Percentiles rank a stretch among this genome's conserved stretches.
phyloP scores from a whole-genome alignment of 371 early-diverging fungal genomes.

The Dichotomocladium elegans region DNA sequence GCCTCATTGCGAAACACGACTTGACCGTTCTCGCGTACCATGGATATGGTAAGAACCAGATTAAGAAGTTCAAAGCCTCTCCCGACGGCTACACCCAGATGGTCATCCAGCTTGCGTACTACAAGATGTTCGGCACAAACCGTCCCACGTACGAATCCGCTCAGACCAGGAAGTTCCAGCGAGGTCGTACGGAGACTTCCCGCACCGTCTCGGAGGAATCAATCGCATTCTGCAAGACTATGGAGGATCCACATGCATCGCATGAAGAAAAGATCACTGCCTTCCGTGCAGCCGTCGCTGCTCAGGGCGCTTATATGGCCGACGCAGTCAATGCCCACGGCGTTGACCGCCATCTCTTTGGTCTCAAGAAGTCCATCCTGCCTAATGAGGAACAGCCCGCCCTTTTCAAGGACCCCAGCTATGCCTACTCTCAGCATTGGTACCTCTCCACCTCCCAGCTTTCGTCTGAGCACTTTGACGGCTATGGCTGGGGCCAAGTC shows the following conservation, averaged over 20 bases:
- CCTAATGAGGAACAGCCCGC: constrained; percentile 73
- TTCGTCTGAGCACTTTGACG: constrained; percentile 82
- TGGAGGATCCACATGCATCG: constrained; percentile 67
- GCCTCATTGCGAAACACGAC: constrained; percentile 71
- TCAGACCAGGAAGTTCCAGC: constrained; percentile 85
- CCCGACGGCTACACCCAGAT: constrained; percentile 96
- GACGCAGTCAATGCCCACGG: constrained; percentile 80
- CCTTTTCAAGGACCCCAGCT: constrained; percentile 84
- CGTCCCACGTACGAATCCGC: constrained; percentile 92
- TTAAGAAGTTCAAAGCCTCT: constrained; percentile 82
- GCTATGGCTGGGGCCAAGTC: constrained; percentile 97
- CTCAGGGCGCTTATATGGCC: constrained; percentile 81
- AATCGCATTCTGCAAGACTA: constrained; percentile 81
- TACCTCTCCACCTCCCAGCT: constrained; percentile 91
- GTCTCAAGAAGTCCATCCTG: constrained; percentile 50
- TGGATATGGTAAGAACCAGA: constrained; percentile 87
- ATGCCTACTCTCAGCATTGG: constrained; percentile 85
- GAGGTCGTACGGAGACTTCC: constrained; percentile 95
- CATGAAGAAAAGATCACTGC: constrained; percentile 60
- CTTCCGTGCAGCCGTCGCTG: constrained; percentile 67
- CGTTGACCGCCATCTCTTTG: constrained; percentile 91
- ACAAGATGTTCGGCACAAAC: constrained; percentile 75
- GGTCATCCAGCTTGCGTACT: constrained; percentile 95
- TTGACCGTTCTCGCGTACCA: constrained; percentile 76
- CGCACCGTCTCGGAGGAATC: constrained; percentile 80